These are phyloP conservation scores for Pseudonectria buxi DNA, from an alignment of 2,329 filamentous ascomycete genomes.

Conservation along the genomic window DNA sequence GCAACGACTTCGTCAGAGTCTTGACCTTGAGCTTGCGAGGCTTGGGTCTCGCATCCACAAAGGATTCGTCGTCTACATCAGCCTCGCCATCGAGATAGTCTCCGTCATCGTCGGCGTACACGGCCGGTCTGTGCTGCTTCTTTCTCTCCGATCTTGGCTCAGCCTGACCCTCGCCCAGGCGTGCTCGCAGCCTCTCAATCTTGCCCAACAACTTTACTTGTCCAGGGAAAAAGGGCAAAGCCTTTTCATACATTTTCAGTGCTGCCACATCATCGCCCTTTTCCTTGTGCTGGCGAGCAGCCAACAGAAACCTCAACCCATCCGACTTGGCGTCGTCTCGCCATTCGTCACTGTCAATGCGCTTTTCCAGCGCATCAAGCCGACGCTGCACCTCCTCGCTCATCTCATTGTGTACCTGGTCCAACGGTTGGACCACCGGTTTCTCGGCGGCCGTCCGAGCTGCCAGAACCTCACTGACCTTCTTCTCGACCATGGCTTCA, in stretches of 20 bases:
- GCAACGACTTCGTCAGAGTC: slow-evolving; percentile 13
- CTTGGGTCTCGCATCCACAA: slow-evolving; percentile 23
- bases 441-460: slow-evolving; percentile 52
- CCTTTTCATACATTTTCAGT: slow-evolving; percentile 78
- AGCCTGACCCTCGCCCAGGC: slow-evolving; percentile 32
- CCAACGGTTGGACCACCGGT: slow-evolving; percentile 26
- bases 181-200: slow-evolving; percentile 55
- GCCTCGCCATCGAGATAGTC: slow-evolving; percentile 35
- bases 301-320: slow-evolving; percentile 77
- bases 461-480: slow-evolving; percentile 82
- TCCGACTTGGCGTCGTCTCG: slow-evolving; percentile 69
- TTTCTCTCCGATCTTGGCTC: slow-evolving; percentile 23
- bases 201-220: slow-evolving; percentile 71
- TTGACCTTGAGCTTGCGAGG: slow-evolving; percentile 27
- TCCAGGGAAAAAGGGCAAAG: slow-evolving; percentile 76
- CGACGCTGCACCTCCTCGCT: slow-evolving; percentile 74
- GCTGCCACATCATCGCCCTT: slow-evolving; percentile 72
- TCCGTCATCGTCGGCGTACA: slow-evolving; percentile 30
- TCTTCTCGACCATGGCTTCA: slow-evolving; percentile 86
- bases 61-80: slow-evolving; percentile 34
- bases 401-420: slow-evolving; percentile 42
- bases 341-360: slow-evolving; percentile 61
- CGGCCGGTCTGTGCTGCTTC: slow-evolving; percentile 15
- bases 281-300: slow-evolving; percentile 85
- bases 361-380: slow-evolving; percentile 76